Conservation (phyloP, 768 basidiomycete species). For the Leccinum disarticulatum region DNA sequence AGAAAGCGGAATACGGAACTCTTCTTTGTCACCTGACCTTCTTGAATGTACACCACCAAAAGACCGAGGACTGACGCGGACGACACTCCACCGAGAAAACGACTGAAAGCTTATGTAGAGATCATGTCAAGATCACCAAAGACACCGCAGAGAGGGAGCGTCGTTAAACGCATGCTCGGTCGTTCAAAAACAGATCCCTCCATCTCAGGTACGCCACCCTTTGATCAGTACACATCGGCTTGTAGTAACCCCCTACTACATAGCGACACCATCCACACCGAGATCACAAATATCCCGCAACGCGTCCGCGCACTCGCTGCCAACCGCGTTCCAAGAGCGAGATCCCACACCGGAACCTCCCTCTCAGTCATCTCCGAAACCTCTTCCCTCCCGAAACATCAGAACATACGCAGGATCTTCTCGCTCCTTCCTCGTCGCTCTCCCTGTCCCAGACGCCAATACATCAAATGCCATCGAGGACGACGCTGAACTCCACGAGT, state of each 20-base stretch:
- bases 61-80: conserved; percentile 18
- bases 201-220: conserved; percentile 28
- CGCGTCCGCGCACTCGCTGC: conserved; percentile 23
- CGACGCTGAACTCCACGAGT: conserved; percentile 59
- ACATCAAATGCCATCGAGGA: conserved; percentile 42
- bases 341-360: conserved; percentile 28
- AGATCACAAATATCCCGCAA: conserved; percentile 16
- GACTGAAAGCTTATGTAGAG: conserved; percentile 33
- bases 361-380: conserved; percentile 19
- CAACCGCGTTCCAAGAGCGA: conserved; percentile 23
- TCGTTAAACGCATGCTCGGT: conserved; percentile 72
- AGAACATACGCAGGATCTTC: conserved; percentile 75
- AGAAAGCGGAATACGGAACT: too few relatives aligned
- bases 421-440: conserved; percentile 74
- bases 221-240: background rate
- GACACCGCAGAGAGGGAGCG: conserved; percentile 30
- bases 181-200: conserved; percentile 66
- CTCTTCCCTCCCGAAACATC: conserved; percentile 36
- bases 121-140: conserved; percentile 17
- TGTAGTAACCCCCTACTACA: background rate
- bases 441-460: conserved; percentile 41
- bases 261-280: conserved; percentile 5
- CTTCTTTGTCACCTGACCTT: background rate
- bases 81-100: conserved; percentile 19
- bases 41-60: conserved; percentile 31